Evolutionary conservation across 2,329 filamentous ascomycete species (phyloP), one percentile per base, ranked within the genome.

Genomic region (Fusarium poae): DNA sequence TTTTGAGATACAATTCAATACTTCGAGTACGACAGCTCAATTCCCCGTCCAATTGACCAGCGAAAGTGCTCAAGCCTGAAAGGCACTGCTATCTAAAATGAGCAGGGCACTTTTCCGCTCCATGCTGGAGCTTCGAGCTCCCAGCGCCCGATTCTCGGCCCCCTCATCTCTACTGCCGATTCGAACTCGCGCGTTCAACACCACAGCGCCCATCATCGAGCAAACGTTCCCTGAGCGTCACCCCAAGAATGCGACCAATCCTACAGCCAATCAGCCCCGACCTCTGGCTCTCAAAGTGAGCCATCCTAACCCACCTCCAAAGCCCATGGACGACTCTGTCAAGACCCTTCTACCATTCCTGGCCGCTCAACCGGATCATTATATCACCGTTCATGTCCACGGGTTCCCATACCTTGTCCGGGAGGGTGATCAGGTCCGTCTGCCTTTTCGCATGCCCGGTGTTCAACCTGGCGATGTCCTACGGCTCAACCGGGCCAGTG

Each of bases 391-490:
- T 57, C 92, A 94, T 81, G 90, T 97, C 80, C 91, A 96, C 81
- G 91, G 88, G 30, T 88, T 86, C 55, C 91, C 92, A 9, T 96
- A 95, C 82, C 91, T 96, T 32, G 86, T 96, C 70, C 94, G 91
- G 9, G 82, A 85, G 44, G 92, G 92, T 71, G 92, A 96, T 81
- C 84, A 85, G 62, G 80, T 96, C 51, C 91, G 92, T 35, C 88
- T 96, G 53, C 92, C 92, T 8, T 94, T 94, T 83, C 86, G 87
- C 74, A 93, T 96, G 89, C 88, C 89, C 4, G 89, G 87, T 27
- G 92, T 93, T 7, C 81, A 85, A 10, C 90, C 94, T 1, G 96
- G 96, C 30, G 95, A 98, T 77, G 83, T 97, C 37, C 85, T 99
- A 63, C 92, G 94, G 9, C 86, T 99, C 60, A 95, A 97, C 82